These are phyloP conservation scores for Fusarium dimerum DNA, from an alignment of 2,329 filamentous ascomycete genomes.

Conservation along the genomic window DNA sequence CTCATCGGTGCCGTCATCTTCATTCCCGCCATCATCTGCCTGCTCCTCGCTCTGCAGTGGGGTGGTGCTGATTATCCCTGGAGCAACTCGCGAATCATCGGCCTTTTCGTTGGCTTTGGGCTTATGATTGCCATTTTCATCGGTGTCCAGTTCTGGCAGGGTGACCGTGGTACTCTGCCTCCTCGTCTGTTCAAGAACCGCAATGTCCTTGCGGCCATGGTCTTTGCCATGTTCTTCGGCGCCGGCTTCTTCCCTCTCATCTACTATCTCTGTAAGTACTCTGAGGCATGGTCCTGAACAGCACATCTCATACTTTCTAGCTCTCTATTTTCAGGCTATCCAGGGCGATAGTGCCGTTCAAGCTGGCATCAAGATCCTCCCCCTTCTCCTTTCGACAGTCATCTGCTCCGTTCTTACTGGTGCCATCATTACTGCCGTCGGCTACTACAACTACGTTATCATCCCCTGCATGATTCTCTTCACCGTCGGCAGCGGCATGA, in stretches of 20 bases:
- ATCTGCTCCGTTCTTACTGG: conserved; percentile 48
- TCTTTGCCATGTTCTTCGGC: conserved; percentile 51
- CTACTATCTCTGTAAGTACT: conserved; percentile 51
- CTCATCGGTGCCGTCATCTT: conserved; percentile 50
- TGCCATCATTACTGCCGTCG: conserved; percentile 42
- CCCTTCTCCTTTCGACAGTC: conserved; percentile 53
- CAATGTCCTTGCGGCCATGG: conserved; percentile 41
- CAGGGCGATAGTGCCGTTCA: conserved; percentile 53
- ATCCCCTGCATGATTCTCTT: conserved; percentile 43
- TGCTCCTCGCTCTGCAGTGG: conserved; percentile 59
- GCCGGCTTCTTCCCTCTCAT: conserved; percentile 54
- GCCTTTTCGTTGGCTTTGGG: conserved; percentile 51
- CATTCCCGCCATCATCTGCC: conserved; percentile 52
- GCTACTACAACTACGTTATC: conserved; percentile 44
- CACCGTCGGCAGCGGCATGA: conserved; percentile 52
- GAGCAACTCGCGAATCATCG: conserved; percentile 50
- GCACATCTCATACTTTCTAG: conserved; percentile 28
- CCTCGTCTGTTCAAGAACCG: conserved; percentile 47
- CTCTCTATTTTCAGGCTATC: conserved; percentile 56
- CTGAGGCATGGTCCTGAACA: neutral
- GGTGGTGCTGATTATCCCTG: conserved; percentile 55
- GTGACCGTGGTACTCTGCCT: conserved; percentile 47
- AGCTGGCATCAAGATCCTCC: conserved; percentile 56
- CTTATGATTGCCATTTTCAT: conserved; percentile 49
- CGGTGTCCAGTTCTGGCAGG: conserved; percentile 45